Conservation (phyloP, 441 rosid species). For the Pelargonium australe region DNA sequence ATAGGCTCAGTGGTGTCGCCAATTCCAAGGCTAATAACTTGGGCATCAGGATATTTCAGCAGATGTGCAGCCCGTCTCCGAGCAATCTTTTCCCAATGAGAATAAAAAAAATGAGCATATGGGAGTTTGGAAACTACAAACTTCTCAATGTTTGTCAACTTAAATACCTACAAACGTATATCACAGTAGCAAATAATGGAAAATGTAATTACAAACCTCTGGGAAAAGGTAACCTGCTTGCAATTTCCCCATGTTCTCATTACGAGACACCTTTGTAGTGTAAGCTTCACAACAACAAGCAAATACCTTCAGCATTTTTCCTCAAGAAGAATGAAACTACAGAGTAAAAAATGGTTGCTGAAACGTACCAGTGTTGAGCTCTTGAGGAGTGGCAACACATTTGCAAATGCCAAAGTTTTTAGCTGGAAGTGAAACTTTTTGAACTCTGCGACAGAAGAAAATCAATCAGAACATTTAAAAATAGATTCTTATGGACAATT, state of each 20-base stretch:
- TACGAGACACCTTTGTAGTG: slow-evolving; percentile 79
- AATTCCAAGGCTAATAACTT: slow-evolving; percentile 89
- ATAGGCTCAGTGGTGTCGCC: slow-evolving; percentile 99
- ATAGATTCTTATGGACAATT: too few species aligned
- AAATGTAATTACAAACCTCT: slow-evolving; percentile 48
- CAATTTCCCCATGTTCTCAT: slow-evolving; percentile 82
- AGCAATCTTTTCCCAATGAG: slow-evolving; percentile 48
- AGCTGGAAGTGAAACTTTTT: slow-evolving; percentile 33
- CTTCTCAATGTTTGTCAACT: not conserved
- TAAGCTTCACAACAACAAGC: slow-evolving; percentile 42
- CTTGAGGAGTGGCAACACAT: slow-evolving; percentile 62
- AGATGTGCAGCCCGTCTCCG: slow-evolving; percentile 80
- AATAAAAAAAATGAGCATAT: not conserved
- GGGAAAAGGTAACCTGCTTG: slow-evolving; percentile 98
- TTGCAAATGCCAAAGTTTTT: slow-evolving; percentile 41
- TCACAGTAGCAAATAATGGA: slow-evolving; percentile 2
- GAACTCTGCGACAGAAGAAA: slow-evolving; percentile 30
- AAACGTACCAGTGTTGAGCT: slow-evolving; percentile 46
- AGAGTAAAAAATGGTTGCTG: not conserved
- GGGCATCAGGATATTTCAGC: slow-evolving; percentile 78
- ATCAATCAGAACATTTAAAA: too few species aligned
- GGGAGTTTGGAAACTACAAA: not conserved
- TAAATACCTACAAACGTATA: not conserved
- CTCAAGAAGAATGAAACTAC: not conserved
- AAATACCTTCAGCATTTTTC: slow-evolving; percentile 8